These are phyloP conservation scores for Euphrasia arctica DNA, from an alignment of 305 asterid genomes.

Conservation along the genomic window DNA sequence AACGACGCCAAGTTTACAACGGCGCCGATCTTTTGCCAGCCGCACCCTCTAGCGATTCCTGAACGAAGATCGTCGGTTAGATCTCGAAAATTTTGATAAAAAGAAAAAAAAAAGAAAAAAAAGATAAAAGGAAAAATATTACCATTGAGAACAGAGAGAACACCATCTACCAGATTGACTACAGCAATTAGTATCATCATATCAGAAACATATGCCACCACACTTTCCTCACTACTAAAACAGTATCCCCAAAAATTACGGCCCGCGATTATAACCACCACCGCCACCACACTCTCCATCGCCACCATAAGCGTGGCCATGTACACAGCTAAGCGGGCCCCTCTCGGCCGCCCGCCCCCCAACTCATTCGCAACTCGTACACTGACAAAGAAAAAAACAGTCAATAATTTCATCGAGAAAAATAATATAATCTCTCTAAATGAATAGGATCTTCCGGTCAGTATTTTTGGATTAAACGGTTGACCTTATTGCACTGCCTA, in stretches of 20 bases:
- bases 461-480: too few species aligned
- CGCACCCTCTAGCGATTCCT: conserved; percentile 69
- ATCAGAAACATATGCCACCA: conserved; percentile 39
- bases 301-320: conserved; percentile 47
- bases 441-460: too few species aligned
- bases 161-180: conserved; percentile 44
- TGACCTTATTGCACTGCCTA: conserved; percentile 65
- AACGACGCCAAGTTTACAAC: conserved; percentile 50
- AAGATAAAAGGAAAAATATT: neutral
- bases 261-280: conserved; percentile 33
- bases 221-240: conserved; percentile 40
- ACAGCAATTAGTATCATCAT: conserved; percentile 44
- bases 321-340: conserved; percentile 42
- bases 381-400: conserved; percentile 17
- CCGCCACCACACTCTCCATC: conserved; percentile 41
- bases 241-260: conserved; percentile 51
- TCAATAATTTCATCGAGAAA: neutral
- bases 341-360: conserved; percentile 42
- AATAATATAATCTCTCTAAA: neutral
- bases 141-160: conserved; percentile 52
- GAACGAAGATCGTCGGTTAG: neutral
- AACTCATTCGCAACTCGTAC: conserved; percentile 52
- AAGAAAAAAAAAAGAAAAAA: neutral
- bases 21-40: conserved; percentile 73
- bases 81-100: neutral